phyloP scores from a whole-genome alignment of 2,329 filamentous ascomycete species.

The Pseudogymnoascus verrucosus region DNA sequence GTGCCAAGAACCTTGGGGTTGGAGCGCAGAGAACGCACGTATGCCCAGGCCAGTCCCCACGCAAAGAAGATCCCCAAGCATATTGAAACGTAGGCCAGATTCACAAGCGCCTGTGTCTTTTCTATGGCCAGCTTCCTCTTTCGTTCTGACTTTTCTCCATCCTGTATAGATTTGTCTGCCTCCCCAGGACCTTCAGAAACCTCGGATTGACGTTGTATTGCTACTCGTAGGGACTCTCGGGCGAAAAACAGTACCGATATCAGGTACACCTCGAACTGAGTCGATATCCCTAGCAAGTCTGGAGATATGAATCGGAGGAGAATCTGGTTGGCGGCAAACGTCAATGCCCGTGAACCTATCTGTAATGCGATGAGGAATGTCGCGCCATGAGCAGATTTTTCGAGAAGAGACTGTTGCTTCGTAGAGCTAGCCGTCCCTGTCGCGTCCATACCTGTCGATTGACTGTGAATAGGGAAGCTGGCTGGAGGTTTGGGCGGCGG shows the following conservation, averaged over 20 bases:
- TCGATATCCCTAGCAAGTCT: conserved; percentile 71
- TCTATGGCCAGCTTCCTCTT: conserved; percentile 22
- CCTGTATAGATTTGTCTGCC: conserved; percentile 10
- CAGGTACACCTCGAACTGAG: conserved; percentile 88
- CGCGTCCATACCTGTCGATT: conserved; percentile 8
- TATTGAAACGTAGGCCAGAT: conserved; percentile 76
- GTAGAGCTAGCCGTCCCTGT: neutral
- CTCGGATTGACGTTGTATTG: conserved; percentile 71
- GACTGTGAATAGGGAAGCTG: neutral
- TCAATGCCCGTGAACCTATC: conserved; percentile 76
- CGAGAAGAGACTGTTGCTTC: conserved; percentile 7
- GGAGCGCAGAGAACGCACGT: conserved; percentile 46
- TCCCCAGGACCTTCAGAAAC: conserved; percentile 15
- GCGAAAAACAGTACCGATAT: conserved; percentile 93
- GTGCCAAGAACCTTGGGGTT: conserved; percentile 44
- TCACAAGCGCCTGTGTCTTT: conserved; percentile 69
- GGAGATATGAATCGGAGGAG: conserved; percentile 84
- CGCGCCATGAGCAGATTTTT: conserved; percentile 48
- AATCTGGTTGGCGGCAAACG: conserved; percentile 86
- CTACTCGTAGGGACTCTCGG: conserved; percentile 82
- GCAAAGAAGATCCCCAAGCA: conserved; percentile 59
- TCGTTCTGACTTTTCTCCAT: conserved; percentile 15
- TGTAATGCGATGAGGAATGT: conserved; percentile 84
- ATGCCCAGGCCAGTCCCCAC: conserved; percentile 56
- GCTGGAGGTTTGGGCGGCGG: neutral